These are phyloP conservation scores for Torulaspora gathmanii DNA, from an alignment of 805 yeast genomes.

Conservation along the genomic window DNA sequence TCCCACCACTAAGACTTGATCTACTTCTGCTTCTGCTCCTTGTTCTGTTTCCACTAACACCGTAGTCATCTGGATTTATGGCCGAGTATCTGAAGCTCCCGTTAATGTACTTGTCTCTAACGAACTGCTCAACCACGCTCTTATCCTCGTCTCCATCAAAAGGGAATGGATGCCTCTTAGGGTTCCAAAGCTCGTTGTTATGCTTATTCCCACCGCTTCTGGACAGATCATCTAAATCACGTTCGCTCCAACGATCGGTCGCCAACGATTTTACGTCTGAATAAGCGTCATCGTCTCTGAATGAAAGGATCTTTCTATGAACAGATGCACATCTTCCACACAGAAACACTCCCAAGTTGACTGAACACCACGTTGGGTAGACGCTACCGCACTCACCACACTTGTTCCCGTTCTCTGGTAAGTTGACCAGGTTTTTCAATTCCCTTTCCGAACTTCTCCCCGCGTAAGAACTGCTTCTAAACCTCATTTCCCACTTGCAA, in stretches of 20 bases:
- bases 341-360: slow-evolving; percentile 57
- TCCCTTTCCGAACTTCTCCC: slow-evolving; percentile 38
- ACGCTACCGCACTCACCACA: slow-evolving; percentile 75
- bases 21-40: slow-evolving; percentile 13
- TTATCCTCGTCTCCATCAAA: slow-evolving; percentile 68
- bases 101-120: slow-evolving; percentile 63
- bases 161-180: slow-evolving; percentile 63
- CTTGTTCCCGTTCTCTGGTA: slow-evolving; percentile 54
- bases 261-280: slow-evolving; percentile 69
- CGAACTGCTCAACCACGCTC: slow-evolving; percentile 48
- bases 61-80: slow-evolving; percentile 30
- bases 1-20: slow-evolving; percentile 3
- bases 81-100: slow-evolving; percentile 47
- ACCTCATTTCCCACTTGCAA: not conserved
- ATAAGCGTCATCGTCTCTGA: slow-evolving; percentile 39
- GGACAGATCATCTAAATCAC: slow-evolving; percentile 46
- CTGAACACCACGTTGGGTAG: slow-evolving; percentile 49
- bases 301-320: slow-evolving; percentile 58
- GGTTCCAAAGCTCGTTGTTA: slow-evolving; percentile 62
- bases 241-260: slow-evolving; percentile 61
- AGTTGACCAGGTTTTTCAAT: slow-evolving; percentile 56
- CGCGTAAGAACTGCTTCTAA: slow-evolving; percentile 6
- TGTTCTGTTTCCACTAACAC: slow-evolving; percentile 15
- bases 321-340: slow-evolving; percentile 84
- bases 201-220: slow-evolving; percentile 55